Evolutionary conservation across 2,329 filamentous ascomycete genomes (phyloP), one percentile per base, ranked within the genome.

Genomic region (Cladosporium sp.): DNA sequence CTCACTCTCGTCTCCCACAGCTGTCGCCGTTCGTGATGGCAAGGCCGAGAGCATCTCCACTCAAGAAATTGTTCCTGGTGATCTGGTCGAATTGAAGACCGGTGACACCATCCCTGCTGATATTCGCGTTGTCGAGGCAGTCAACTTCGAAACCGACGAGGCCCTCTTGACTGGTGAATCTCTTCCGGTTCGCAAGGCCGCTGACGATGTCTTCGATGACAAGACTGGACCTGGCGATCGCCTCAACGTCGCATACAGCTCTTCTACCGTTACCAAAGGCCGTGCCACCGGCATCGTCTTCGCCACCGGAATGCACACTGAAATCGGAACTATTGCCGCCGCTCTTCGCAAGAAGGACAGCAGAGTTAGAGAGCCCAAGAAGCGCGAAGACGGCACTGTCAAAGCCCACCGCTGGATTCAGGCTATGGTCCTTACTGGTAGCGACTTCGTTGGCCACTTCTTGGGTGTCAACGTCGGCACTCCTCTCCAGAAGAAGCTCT

Each of bases 401-500:
- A 65, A 65, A 44, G 67, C 68, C 24, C 66, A 72, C 44, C 65
- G 68, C 39, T 71, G 71, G 37, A 70, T 81, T 10, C 78, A 83
- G 63, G 82, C 81, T 6, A 73, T 75, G 42, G 70, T 77, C 22
- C 72, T 79, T 37, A 86, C 83, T 3, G 70, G 79, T 40, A 78
- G 76, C 12, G 83, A 87, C 68, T 81, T 80, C 5, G 71, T 86
- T 58, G 84, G 83, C 4, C 77, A 79, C 36, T 87, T 90, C 66
- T 76, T 89, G 8, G 86, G 87, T 52, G 80, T 89, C 59, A 86
- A 83, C 56, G 80, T 89, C 56, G 91, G 91, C 50, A 96, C 91
- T 1, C 91, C 91, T 0, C 78, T 96, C 45, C 90, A 95, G 75
- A 86, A 88, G 63, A 93, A 90, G 68, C 80, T 96, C 52, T 90